Conservation (phyloP, 2,329 filamentous ascomycete genomes). For the Alternaria sp. region DNA sequence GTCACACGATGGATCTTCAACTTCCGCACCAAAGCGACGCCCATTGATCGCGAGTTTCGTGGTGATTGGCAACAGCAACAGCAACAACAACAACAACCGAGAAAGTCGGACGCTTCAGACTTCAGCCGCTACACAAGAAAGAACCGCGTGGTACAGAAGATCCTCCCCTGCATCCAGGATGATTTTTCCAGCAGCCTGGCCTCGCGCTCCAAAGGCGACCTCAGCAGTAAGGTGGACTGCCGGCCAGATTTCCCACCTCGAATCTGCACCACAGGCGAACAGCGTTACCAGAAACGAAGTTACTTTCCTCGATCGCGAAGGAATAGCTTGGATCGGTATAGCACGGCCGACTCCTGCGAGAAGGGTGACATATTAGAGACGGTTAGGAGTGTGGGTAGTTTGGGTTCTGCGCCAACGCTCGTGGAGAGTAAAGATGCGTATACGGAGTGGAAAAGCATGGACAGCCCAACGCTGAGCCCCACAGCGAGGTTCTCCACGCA, state of each 20-base stretch:
- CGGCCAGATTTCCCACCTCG: conserved; percentile 28
- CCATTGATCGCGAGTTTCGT: conserved; percentile 40
- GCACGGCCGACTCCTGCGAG: conserved; percentile 35
- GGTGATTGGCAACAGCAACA: conserved; percentile 27
- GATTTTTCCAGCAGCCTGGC: conserved; percentile 46
- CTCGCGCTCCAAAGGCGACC: conserved; percentile 22
- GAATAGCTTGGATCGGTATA: conserved; percentile 40
- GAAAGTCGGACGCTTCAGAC: conserved; percentile 34
- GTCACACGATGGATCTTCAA: conserved; percentile 51
- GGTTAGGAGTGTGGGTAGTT: conserved; percentile 40
- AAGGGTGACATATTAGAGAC: conserved; percentile 44
- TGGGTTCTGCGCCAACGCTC: conserved; percentile 43
- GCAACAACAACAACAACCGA: conserved; percentile 19
- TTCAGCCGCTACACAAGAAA: conserved; percentile 30
- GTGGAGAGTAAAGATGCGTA: conserved; percentile 35
- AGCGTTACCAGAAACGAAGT: conserved; percentile 27
- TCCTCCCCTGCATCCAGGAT: conserved; percentile 45
- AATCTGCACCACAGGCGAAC: conserved; percentile 28
- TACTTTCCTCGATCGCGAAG: conserved; percentile 37
- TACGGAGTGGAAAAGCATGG: conserved; percentile 30
- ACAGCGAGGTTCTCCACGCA: conserved; percentile 33
- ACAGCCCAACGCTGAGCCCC: conserved; percentile 32
- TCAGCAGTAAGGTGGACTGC: conserved; percentile 15
- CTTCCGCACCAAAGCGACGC: conserved; percentile 43
- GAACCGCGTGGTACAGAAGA: conserved; percentile 34